A percentile compares a stretch with the other conserved stretches of the same genome.
Conservation (phyloP, 116 monocot species). For the Dioscorea cayenensis region DNA sequence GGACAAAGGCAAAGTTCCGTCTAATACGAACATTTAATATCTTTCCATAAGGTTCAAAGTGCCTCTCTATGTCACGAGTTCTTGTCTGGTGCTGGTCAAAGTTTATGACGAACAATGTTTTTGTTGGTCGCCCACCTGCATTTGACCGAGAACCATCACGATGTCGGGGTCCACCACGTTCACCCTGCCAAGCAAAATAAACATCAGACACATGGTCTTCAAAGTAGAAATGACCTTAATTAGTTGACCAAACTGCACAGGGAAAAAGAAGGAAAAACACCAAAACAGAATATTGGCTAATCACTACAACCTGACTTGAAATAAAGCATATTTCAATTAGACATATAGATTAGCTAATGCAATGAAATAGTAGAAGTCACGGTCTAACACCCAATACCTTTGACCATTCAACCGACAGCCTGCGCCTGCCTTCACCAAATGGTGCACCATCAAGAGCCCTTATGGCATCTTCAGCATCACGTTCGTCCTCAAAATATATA, state of each 20-base stretch:
- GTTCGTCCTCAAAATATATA: conserved; percentile 88
- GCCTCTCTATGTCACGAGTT: conserved; percentile 73
- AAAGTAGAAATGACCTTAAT: neutral
- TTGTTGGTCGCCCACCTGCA: conserved; percentile 60
- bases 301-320: neutral
- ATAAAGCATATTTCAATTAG: neutral
- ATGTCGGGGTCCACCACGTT: conserved; percentile 68
- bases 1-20: conserved; percentile 93
- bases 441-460: conserved; percentile 55
- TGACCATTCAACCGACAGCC: conserved; percentile 91
- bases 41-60: conserved; percentile 92
- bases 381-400: conserved; percentile 35
- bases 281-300: too few relatives aligned
- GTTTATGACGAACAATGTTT: conserved; percentile 91
- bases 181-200: conserved; percentile 42
- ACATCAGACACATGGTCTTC: neutral
- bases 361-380: too few relatives aligned
- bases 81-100: conserved; percentile 84
- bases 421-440: conserved; percentile 72
- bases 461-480: conserved; percentile 96
- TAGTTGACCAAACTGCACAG: neutral
- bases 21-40: conserved; percentile 68
- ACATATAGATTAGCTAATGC: too few relatives aligned
- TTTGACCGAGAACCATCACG: conserved; percentile 55
- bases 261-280: neutral